Evolutionary conservation across 2,329 filamentous ascomycete genomes (phyloP), one percentile per base, ranked within the genome.

Genomic region (Alternaria atra): DNA sequence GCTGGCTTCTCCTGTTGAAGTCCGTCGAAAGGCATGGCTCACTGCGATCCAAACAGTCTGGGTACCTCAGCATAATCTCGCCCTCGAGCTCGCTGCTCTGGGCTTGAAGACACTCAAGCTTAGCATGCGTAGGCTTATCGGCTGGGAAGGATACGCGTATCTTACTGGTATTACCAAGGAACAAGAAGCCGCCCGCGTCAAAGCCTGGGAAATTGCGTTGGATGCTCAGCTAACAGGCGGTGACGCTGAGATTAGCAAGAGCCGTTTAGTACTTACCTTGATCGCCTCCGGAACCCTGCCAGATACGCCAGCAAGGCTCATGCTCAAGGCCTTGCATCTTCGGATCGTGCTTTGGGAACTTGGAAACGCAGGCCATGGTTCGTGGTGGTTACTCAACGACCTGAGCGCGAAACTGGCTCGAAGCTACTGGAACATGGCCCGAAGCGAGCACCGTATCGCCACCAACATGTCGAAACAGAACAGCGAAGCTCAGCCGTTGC

Each of bases 171-270:
- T 91, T 48, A 94, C 90, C 2, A 89, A 91, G 67, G 93, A 97
- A 59, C 90, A 97, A 76, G 94, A 97, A 77, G 87, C 86, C 52
- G 94, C 92, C 6, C 88, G 94, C 29, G 86, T 97, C 71, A 95
- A 97, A 80, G 92, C 93, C 0, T 98, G 94, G 94, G 87, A 90
- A 34, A 97, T 97, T 72, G 94, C 94, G 13, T 86, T 97, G 55
- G 94, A 98, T 78, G 93, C 94, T 27, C 94, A 97, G 77, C 85
- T 98, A 20, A 92, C 92, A 9, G 94, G 94, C 42, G 94, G 94
- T 13, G 94, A 97, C 78, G 87, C 90, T 8, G 92, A 97, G 76
- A 91, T 97, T 69, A 97, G 91, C 83, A 93, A 91, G 78, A 93
- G 92, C 77, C 89, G 94, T 51, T 84, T 97, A 32, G 87, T 94